Percentiles rank a stretch among this genome's conserved stretches.
phyloP scores from a whole-genome alignment of 805 yeast species.

The Teunomyces atbi region DNA sequence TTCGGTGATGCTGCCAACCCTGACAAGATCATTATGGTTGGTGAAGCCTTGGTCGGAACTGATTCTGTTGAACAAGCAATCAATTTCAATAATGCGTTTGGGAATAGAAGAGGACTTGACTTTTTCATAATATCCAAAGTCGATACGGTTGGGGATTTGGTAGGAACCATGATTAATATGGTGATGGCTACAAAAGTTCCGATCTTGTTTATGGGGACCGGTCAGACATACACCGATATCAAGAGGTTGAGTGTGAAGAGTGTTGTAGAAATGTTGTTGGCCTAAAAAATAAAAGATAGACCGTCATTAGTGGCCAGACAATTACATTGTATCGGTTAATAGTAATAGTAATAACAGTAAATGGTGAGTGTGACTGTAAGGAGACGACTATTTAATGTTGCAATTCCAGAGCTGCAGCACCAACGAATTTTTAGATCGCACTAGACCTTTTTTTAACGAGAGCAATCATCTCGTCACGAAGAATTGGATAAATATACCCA shows the following conservation, averaged over 20 bases:
- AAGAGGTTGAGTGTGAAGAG: slow-evolving; percentile 86
- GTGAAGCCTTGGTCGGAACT: slow-evolving; percentile 96
- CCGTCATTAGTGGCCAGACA: too few species aligned
- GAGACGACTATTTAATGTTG: too few species aligned
- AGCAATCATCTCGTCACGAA: background rate
- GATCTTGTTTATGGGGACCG: slow-evolving; percentile 91
- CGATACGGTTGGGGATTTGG: slow-evolving; percentile 95
- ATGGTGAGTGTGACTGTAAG: too few species aligned
- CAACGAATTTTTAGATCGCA: background rate
- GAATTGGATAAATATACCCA: background rate
- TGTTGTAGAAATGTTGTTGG: slow-evolving; percentile 85
- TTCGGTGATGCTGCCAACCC: slow-evolving; percentile 96
- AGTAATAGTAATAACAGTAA: too few species aligned
- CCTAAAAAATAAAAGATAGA: too few species aligned
- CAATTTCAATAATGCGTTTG: slow-evolving; percentile 91
- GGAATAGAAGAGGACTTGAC: slow-evolving; percentile 74
- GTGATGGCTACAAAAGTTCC: slow-evolving; percentile 96
- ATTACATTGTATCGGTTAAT: too few species aligned
- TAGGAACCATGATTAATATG: slow-evolving; percentile 97
- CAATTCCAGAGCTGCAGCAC: background rate
- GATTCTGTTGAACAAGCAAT: slow-evolving; percentile 95
- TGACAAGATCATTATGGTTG: slow-evolving; percentile 96
- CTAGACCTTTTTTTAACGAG: background rate
- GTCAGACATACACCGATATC: slow-evolving; percentile 94
- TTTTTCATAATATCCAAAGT: slow-evolving; percentile 92